Evolutionary conservation across 2,329 filamentous ascomycete genomes (phyloP).

Genomic region (Diaporthe citri): DNA sequence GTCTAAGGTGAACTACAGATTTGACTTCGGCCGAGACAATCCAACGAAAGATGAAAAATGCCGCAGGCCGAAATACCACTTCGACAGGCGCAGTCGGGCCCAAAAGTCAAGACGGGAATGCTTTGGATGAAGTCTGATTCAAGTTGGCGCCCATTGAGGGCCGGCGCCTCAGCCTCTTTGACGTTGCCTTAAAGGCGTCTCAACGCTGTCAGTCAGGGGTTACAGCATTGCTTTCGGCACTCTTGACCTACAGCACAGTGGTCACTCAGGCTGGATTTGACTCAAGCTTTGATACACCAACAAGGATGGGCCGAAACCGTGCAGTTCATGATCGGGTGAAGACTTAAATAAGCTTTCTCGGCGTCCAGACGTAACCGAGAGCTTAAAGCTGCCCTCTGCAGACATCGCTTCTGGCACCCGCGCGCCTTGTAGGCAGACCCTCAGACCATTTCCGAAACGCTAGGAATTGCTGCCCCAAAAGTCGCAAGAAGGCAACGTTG

Average conservation of each 20-base stretch:
- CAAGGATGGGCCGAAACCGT: constrained; percentile 30
- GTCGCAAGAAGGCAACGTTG: not conserved
- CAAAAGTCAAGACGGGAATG: not conserved
- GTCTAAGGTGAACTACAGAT: too few species aligned
- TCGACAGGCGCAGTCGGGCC: not conserved
- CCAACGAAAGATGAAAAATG: not conserved
- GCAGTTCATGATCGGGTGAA: constrained; percentile 7
- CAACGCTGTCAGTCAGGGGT: constrained; percentile 9
- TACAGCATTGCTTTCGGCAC: not conserved
- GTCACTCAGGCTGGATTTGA: not conserved
- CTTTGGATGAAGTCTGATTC: constrained; percentile 7
- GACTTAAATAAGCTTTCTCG: constrained; percentile 30
- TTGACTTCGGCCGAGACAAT: not conserved
- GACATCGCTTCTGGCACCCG: not conserved
- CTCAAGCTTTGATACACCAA: constrained; percentile 19
- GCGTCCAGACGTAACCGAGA: constrained; percentile 24
- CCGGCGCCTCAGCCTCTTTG: not conserved
- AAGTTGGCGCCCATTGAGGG: not conserved
- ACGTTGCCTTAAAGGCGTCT: constrained; percentile 8
- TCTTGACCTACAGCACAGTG: not conserved
- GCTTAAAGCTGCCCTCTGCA: constrained; percentile 10
- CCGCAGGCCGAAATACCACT: not conserved
- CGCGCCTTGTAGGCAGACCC: constrained; percentile 2
- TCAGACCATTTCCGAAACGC: constrained; percentile 23
- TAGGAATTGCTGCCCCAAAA: not conserved